phyloP scores from a whole-genome alignment of 2,329 filamentous ascomycete genomes.

The Penicillium expansum region DNA sequence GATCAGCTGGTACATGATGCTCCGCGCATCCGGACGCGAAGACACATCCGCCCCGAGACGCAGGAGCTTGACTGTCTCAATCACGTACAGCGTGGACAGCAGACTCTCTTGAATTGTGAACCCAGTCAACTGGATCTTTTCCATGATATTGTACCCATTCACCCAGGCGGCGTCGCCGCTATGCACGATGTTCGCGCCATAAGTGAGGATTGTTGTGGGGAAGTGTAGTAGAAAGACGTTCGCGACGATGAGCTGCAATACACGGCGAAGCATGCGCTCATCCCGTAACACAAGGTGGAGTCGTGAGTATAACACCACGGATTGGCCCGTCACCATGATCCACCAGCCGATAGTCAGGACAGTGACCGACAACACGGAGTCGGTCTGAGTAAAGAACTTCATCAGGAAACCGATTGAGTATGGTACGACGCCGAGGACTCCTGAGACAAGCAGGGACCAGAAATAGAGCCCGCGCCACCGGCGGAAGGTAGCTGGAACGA shows the following conservation, averaged over 20 bases:
- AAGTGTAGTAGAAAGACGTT: conserved; percentile 55
- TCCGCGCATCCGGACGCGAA: conserved; percentile 26
- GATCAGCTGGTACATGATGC: conserved; percentile 46
- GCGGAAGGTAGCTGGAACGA: conserved; percentile 41
- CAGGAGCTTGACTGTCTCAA: conserved; percentile 52
- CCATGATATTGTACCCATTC: conserved; percentile 45
- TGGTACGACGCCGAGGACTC: conserved; percentile 37
- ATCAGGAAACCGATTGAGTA: conserved; percentile 45
- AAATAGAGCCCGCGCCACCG: conserved; percentile 44
- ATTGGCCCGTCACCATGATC: conserved; percentile 61
- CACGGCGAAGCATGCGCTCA: conserved; percentile 47
- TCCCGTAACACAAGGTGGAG: conserved; percentile 59
- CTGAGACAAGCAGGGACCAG: conserved; percentile 40
- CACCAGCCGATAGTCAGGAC: conserved; percentile 57
- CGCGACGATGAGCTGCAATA: conserved; percentile 58
- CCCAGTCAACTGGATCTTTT: conserved; percentile 46
- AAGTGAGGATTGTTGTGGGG: conserved; percentile 55
- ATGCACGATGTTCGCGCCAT: conserved; percentile 37
- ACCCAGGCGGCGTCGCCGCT: conserved; percentile 29
- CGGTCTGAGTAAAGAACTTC: conserved; percentile 37
- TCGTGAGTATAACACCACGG: conserved; percentile 61
- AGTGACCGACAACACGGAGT: conserved; percentile 37
- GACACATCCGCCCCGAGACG: conserved; percentile 29
- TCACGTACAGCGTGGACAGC: conserved; percentile 53
- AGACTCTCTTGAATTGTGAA: conserved; percentile 49